A percentile compares a stretch with the other conserved stretches of the same genome.
phyloP scores from a whole-genome alignment of 768 basidiomycete genomes.

The Clathrus columnatus region DNA sequence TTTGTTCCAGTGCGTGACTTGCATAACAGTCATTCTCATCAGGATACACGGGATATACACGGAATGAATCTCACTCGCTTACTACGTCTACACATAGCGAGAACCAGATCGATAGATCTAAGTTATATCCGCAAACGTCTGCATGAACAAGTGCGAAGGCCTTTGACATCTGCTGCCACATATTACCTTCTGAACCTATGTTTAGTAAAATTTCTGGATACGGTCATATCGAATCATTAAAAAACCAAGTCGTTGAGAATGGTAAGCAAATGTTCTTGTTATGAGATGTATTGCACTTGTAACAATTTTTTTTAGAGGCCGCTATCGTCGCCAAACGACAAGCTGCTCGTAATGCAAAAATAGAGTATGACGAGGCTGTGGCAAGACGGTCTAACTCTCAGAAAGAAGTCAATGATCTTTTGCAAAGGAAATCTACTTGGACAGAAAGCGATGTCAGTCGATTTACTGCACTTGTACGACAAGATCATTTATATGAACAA shows the following conservation, averaged over 20 bases:
- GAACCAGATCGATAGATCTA: background rate
- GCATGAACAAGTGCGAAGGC: constrained; percentile 40
- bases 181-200: constrained; percentile 68
- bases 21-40: too few species aligned
- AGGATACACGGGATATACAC: constrained; percentile 27
- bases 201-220: constrained; percentile 90
- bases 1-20: too few species aligned
- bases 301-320: constrained; percentile 45
- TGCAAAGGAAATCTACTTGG: constrained; percentile 93
- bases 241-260: constrained; percentile 66
- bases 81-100: constrained; percentile 17
- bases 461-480: constrained; percentile 84
- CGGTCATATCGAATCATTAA: constrained; percentile 77
- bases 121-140: constrained; percentile 29
- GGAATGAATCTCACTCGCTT: constrained; percentile 39
- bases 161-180: constrained; percentile 46
- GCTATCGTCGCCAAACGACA: constrained; percentile 58
- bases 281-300: constrained; percentile 11
- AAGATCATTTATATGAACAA: constrained; percentile 83
- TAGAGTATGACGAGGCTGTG: constrained; percentile 71
- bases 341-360: constrained; percentile 65
- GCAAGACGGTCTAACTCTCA: constrained; percentile 74
- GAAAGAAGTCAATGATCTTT: constrained; percentile 89
- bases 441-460: constrained; percentile 75
- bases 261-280: constrained; percentile 42